Percentiles rank a stretch among this genome's conserved stretches.
Evolutionary conservation across 2,329 filamentous ascomycete species (phyloP).

Genomic region (Emmonsia crescens): DNA sequence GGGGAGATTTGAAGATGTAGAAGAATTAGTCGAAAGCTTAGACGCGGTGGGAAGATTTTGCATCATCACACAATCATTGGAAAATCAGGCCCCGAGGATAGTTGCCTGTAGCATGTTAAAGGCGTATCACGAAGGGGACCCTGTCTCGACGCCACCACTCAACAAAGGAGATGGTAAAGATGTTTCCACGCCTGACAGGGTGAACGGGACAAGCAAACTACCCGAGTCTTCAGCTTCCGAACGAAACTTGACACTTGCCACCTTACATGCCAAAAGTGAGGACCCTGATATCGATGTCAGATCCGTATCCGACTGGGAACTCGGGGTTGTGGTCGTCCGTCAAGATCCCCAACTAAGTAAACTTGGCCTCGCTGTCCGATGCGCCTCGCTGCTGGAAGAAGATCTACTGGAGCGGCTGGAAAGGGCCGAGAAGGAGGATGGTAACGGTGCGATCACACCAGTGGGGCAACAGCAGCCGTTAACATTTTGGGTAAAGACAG

Average conservation of each 20-base stretch:
- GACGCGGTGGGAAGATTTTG: constrained; percentile 1
- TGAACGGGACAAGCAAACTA: neutral
- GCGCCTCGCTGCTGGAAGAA: neutral
- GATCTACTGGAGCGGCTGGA: constrained; percentile 1
- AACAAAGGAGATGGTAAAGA: neutral
- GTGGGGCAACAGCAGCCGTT: neutral
- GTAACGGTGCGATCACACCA: neutral
- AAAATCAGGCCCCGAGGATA: neutral
- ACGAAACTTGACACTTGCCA: neutral
- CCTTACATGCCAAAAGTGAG: neutral
- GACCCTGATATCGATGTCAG: neutral
- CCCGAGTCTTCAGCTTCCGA: neutral
- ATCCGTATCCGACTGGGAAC: constrained; percentile 1
- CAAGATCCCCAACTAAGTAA: neutral
- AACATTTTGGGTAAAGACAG: neutral
- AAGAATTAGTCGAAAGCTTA: neutral
- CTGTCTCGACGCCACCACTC: neutral
- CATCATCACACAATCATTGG: neutral
- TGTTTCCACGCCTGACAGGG: neutral
- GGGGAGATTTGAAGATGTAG: neutral
- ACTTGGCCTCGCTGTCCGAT: neutral
- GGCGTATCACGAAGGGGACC: neutral
- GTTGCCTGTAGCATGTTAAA: constrained; percentile 2
- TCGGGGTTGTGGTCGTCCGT: neutral
- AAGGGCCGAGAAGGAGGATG: neutral